These are phyloP conservation scores for Phytophthora ramorum DNA, from an alignment of 352 stramenopile species.

Conservation along the genomic window DNA sequence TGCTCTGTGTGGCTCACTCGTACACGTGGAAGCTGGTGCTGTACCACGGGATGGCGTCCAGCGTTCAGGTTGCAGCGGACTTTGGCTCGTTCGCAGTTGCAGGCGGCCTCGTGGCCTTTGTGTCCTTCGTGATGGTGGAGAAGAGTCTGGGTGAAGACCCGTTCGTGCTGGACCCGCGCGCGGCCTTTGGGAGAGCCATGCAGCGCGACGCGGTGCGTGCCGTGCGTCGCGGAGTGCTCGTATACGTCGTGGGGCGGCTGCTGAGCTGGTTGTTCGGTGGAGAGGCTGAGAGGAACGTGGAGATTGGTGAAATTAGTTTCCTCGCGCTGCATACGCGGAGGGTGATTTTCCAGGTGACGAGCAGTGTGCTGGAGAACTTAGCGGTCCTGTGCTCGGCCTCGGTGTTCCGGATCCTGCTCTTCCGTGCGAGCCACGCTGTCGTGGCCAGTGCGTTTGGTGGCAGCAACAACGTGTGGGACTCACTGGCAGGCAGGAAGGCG, in stretches of 20 bases:
- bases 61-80: slow-evolving; percentile 16
- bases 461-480: slow-evolving; percentile 47
- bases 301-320: slow-evolving; percentile 16
- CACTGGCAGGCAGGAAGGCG: slow-evolving; percentile 22
- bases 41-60: slow-evolving; percentile 40
- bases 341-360: slow-evolving; percentile 54
- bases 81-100: slow-evolving; percentile 49
- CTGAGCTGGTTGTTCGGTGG: slow-evolving; percentile 31
- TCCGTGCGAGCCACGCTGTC: slow-evolving; percentile 45
- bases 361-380: slow-evolving; percentile 54
- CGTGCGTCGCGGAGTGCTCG: slow-evolving; percentile 46
- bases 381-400: slow-evolving; percentile 47
- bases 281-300: background rate
- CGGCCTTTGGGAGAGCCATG: slow-evolving; percentile 42
- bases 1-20: slow-evolving; percentile 52
- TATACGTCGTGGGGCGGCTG: slow-evolving; percentile 37
- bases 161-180: slow-evolving; percentile 58
- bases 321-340: slow-evolving; percentile 36
- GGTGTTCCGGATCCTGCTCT: slow-evolving; percentile 63
- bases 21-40: slow-evolving; percentile 61
- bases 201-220: slow-evolving; percentile 57
- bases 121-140: slow-evolving; percentile 53
- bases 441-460: slow-evolving; percentile 25
- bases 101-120: slow-evolving; percentile 49
- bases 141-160: slow-evolving; percentile 50